Conservation (phyloP, 2,329 filamentous ascomycete species). For the Pleoardoris graminearum region DNA sequence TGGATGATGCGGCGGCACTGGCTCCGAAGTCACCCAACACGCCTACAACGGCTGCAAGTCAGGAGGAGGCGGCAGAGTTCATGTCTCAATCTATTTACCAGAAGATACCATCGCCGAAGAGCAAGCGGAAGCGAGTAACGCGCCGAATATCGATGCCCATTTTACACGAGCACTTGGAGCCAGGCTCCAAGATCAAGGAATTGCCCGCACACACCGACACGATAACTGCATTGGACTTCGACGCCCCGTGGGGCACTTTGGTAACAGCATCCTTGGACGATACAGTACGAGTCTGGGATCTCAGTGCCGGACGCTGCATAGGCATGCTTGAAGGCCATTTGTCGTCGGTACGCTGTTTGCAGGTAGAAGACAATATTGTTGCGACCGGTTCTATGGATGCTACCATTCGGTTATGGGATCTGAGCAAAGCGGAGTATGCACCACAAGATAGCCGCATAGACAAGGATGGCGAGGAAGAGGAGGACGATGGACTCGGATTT, state of each 20-base stretch:
- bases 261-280: conserved; percentile 92
- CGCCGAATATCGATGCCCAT: conserved; percentile 88
- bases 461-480: conserved; percentile 48
- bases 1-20: conserved; percentile 55
- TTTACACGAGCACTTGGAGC: conserved; percentile 90
- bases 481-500: conserved; percentile 67
- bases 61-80: conserved; percentile 64
- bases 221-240: conserved; percentile 91
- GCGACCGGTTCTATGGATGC: conserved; percentile 95
- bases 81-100: conserved; percentile 99
- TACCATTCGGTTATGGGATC: conserved; percentile 91
- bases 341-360: conserved; percentile 86
- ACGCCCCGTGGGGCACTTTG: conserved; percentile 94
- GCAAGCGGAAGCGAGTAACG: conserved; percentile 59
- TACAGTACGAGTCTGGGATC: conserved; percentile 92
- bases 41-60: conserved; percentile 51
- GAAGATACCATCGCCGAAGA: conserved; percentile 70
- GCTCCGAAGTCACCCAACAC: conserved; percentile 47
- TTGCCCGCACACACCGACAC: conserved; percentile 85
- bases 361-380: conserved; percentile 93
- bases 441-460: conserved; percentile 62
- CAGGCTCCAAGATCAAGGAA: conserved; percentile 85
- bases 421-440: conserved; percentile 84
- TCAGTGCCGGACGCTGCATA: conserved; percentile 90
- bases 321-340: conserved; percentile 91